A percentile compares a stretch with the other conserved stretches of the same genome.
Conservation (phyloP, 1,284 basidiomycete genomes). For the Microbotryum scabiosae region DNA sequence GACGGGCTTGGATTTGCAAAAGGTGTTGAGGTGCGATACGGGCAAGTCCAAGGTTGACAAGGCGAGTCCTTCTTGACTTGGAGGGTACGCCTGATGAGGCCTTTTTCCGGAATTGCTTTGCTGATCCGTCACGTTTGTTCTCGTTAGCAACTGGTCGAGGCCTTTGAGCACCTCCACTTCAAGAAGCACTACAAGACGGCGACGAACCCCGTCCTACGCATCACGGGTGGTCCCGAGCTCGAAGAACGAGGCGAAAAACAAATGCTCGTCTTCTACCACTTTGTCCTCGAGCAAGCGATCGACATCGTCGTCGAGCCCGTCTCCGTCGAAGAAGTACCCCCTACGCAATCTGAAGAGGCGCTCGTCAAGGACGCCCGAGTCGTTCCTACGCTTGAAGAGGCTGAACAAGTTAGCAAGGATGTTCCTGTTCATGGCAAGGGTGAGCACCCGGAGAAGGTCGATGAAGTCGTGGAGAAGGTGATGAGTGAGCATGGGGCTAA, state of each 20-base stretch:
- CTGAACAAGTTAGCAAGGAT: slow-evolving; percentile 6
- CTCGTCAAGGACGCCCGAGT: slow-evolving; percentile 18
- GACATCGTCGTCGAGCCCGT: slow-evolving; percentile 14
- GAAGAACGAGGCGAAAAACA: slow-evolving; percentile 19
- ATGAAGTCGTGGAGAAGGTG: slow-evolving; percentile 5
- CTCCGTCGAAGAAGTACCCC: slow-evolving; percentile 9
- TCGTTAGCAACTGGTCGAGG: slow-evolving; percentile 14
- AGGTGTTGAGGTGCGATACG: slow-evolving; percentile 26
- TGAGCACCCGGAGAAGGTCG: background rate
- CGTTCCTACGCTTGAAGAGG: slow-evolving; percentile 21
- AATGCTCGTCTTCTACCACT: slow-evolving; percentile 29
- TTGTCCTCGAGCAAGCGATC: slow-evolving; percentile 14
- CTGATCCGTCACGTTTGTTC: background rate
- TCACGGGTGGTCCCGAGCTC: slow-evolving; percentile 28
- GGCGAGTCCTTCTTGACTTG: background rate
- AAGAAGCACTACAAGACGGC: slow-evolving; percentile 22
- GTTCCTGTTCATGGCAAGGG: background rate
- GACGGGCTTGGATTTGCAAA: slow-evolving; percentile 23
- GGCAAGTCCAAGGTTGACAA: slow-evolving; percentile 22
- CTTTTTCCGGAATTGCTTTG: background rate
- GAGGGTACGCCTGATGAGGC: no score
- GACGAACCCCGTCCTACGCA: slow-evolving; percentile 25
- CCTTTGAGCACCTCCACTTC: slow-evolving; percentile 21
- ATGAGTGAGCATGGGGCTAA: background rate
- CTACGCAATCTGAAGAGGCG: slow-evolving; percentile 17